Percentiles rank a stretch among this genome's conserved stretches.
Evolutionary conservation across 306 rosid genomes (phyloP).

Genomic region (Lathyrus oleraceus): DNA sequence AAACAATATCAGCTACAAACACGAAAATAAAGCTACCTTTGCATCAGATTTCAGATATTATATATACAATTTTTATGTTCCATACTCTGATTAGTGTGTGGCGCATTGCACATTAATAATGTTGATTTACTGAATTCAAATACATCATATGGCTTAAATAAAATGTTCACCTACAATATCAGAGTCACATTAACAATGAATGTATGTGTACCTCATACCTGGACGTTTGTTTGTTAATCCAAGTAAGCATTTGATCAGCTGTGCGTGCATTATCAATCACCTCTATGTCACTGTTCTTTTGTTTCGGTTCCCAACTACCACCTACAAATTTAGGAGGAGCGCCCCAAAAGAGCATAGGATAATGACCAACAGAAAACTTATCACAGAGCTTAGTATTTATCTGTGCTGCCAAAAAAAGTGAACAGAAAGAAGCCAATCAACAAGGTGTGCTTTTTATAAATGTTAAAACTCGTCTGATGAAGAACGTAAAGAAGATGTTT

Average conservation of each 20-base stretch:
- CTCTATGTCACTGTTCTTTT: slow-evolving; percentile 65
- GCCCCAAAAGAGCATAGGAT: slow-evolving; percentile 98
- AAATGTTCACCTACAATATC: slow-evolving; percentile 20
- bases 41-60: slow-evolving; percentile 12
- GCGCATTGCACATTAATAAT: slow-evolving; percentile 2
- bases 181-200: slow-evolving; percentile 22
- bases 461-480: background rate
- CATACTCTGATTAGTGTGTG: slow-evolving; percentile 20
- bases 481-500: slow-evolving; percentile 28
- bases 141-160: slow-evolving; percentile 18
- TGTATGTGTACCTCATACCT: slow-evolving; percentile 61
- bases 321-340: slow-evolving; percentile 81
- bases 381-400: slow-evolving; percentile 88
- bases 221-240: slow-evolving; percentile 85
- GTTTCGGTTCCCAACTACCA: slow-evolving; percentile 71
- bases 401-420: slow-evolving; percentile 90
- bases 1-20: slow-evolving; percentile 21
- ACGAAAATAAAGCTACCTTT: slow-evolving; percentile 24
- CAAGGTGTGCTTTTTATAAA: slow-evolving; percentile 32
- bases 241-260: slow-evolving; percentile 75
- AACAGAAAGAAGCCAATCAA: slow-evolving; percentile 47
- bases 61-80: slow-evolving; percentile 21
- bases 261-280: slow-evolving; percentile 69
- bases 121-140: slow-evolving; percentile 17
- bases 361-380: slow-evolving; percentile 85